Percentiles rank a stretch among this genome's conserved stretches.
Evolutionary conservation across 768 basidiomycete genomes (phyloP).

Genomic region (Coprinellus micaceus): DNA sequence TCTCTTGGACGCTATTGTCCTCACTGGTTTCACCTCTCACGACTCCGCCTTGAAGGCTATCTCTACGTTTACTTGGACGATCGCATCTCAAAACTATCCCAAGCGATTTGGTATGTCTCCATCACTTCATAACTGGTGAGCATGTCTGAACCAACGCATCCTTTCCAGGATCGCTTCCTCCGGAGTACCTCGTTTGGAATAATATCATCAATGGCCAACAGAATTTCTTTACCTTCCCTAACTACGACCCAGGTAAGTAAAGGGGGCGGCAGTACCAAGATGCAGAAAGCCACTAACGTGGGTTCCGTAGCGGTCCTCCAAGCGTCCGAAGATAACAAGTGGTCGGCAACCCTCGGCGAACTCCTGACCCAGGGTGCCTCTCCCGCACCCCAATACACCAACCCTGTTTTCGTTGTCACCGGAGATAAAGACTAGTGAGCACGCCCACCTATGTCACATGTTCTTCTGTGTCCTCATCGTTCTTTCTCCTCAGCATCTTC

Average conservation of each 20-base stretch:
- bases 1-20: neutral
- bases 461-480: neutral
- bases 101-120: neutral
- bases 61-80: neutral
- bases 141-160: neutral
- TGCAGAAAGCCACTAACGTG: neutral
- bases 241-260: neutral
- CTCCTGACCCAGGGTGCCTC: neutral
- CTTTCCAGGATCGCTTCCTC: neutral
- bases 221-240: neutral
- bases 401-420: neutral
- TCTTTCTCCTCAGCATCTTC: neutral
- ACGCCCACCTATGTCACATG: neutral
- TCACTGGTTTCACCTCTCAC: neutral
- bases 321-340: neutral
- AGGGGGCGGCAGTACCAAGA: neutral
- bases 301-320: neutral
- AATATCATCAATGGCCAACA: neutral
- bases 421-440: conserved; percentile 1
- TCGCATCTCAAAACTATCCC: neutral
- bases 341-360: neutral
- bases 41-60: neutral
- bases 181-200: neutral
- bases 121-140: neutral
- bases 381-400: neutral